A percentile compares a stretch with the other conserved stretches of the same genome.
Conservation (phyloP, 75 land plant species). For the Pseudotsuga menziesii region DNA sequence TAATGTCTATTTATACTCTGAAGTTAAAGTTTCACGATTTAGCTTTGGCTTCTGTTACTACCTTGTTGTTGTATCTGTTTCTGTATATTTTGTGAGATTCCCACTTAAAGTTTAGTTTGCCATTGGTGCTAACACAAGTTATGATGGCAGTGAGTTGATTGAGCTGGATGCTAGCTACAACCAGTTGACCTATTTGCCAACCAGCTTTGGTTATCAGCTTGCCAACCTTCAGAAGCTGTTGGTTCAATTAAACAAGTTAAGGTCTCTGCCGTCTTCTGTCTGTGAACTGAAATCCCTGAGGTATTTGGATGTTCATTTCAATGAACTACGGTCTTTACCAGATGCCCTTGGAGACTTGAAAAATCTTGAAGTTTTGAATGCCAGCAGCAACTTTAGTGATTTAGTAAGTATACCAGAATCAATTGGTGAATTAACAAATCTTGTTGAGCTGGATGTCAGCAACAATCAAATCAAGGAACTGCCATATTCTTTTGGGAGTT, state of each 20-base stretch:
- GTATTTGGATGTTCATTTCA: constrained; percentile 44
- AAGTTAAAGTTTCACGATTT: neutral
- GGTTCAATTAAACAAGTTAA: constrained; percentile 37
- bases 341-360: constrained; percentile 29
- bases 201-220: constrained; percentile 26
- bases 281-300: constrained; percentile 30
- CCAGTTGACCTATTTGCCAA: constrained; percentile 27
- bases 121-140: neutral
- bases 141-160: constrained; percentile 24
- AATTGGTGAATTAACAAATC: constrained; percentile 34
- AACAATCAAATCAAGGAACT: constrained; percentile 42
- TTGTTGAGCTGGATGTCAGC: constrained; percentile 32
- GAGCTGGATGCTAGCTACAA: constrained; percentile 42
- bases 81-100: neutral
- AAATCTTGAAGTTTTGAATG: constrained; percentile 28
- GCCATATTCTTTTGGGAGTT: constrained; percentile 39
- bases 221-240: constrained; percentile 24
- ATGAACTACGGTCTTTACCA: constrained; percentile 34
- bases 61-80: neutral
- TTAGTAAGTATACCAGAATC: constrained; percentile 31
- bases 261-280: constrained; percentile 30
- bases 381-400: constrained; percentile 44
- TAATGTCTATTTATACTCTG: neutral
- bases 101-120: neutral
- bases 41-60: neutral